Evolutionary conservation across 768 basidiomycete species (phyloP).

Genomic region (Psilocybe sp.): DNA sequence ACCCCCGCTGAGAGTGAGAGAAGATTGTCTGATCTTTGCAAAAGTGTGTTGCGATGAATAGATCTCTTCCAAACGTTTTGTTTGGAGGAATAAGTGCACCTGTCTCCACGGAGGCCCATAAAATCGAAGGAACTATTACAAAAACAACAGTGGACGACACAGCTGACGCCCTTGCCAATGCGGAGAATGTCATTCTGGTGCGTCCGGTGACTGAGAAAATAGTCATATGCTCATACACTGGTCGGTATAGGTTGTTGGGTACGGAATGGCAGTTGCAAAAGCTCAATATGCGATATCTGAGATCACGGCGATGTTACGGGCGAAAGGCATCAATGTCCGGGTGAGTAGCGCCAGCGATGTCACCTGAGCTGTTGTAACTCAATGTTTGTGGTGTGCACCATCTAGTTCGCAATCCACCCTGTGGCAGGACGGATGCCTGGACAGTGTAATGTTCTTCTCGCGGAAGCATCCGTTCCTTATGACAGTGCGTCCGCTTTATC

Average conservation of each 20-base stretch:
- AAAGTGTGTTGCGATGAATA: constrained; percentile 91
- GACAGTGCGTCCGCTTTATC: constrained; percentile 53
- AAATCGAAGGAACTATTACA: constrained; percentile 82
- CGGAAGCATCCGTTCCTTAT: constrained; percentile 88
- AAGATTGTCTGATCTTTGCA: not conserved
- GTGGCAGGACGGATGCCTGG: constrained; percentile 94
- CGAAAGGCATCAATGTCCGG: constrained; percentile 76
- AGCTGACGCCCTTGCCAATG: constrained; percentile 71
- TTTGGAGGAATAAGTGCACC: constrained; percentile 80
- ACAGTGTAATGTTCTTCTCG: constrained; percentile 88
- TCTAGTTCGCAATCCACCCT: constrained; percentile 78
- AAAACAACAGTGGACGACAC: constrained; percentile 80
- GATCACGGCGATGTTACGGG: constrained; percentile 67
- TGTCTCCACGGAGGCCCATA: constrained; percentile 52
- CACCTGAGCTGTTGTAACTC: not conserved
- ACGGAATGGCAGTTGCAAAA: constrained; percentile 92
- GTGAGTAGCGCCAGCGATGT: constrained; percentile 23
- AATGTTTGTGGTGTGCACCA: not conserved
- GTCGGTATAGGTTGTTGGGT: constrained; percentile 63
- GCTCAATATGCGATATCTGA: constrained; percentile 81
- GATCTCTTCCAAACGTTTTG: constrained; percentile 79
- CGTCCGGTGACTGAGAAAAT: constrained; percentile 7
- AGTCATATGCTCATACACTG: not conserved
- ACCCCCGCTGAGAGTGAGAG: not conserved
- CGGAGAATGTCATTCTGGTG: constrained; percentile 83